phyloP scores from a whole-genome alignment of 306 rosid species.

The Glycine tomentella region DNA sequence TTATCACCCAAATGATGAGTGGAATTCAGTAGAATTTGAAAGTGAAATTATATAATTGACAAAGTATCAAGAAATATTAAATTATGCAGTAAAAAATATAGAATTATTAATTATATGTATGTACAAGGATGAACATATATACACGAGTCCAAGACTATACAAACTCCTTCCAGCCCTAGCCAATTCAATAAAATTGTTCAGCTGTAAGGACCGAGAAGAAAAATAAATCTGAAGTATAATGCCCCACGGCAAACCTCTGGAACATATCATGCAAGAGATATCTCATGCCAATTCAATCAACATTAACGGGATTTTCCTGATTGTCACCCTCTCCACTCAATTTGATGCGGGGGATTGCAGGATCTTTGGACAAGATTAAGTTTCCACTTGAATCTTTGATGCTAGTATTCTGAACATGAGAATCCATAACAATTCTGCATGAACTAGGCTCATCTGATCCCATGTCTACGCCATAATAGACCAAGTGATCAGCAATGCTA shows the following conservation, averaged over 20 bases:
- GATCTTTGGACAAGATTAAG: slow-evolving; percentile 66
- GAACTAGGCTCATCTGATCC: slow-evolving; percentile 61
- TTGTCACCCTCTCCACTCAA: slow-evolving; percentile 49
- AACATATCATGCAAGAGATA: slow-evolving; percentile 21
- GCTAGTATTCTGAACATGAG: slow-evolving; percentile 45
- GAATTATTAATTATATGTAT: slow-evolving; percentile 36
- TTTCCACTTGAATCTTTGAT: slow-evolving; percentile 69
- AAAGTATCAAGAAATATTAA: slow-evolving; percentile 16
- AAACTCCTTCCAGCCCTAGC: slow-evolving; percentile 42
- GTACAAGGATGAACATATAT: slow-evolving; percentile 47
- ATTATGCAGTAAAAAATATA: neutral
- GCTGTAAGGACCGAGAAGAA: slow-evolving; percentile 40
- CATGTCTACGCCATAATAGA: slow-evolving; percentile 68
- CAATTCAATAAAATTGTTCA: slow-evolving; percentile 41
- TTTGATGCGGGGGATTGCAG: slow-evolving; percentile 59
- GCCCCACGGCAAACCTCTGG: slow-evolving; percentile 24
- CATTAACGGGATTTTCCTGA: slow-evolving; percentile 44
- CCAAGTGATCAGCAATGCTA: slow-evolving; percentile 82
- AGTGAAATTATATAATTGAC: slow-evolving; percentile 33
- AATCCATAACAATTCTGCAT: slow-evolving; percentile 80
- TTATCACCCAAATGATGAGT: slow-evolving; percentile 1
- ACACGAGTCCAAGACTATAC: slow-evolving; percentile 45
- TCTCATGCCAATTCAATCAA: slow-evolving; percentile 36
- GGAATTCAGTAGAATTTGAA: slow-evolving; percentile 18
- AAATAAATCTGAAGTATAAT: slow-evolving; percentile 15